A percentile compares a stretch with the other conserved stretches of the same genome.
Conservation (phyloP, 371 early-diverging fungal genomes). For the Zychaea mexicana region DNA sequence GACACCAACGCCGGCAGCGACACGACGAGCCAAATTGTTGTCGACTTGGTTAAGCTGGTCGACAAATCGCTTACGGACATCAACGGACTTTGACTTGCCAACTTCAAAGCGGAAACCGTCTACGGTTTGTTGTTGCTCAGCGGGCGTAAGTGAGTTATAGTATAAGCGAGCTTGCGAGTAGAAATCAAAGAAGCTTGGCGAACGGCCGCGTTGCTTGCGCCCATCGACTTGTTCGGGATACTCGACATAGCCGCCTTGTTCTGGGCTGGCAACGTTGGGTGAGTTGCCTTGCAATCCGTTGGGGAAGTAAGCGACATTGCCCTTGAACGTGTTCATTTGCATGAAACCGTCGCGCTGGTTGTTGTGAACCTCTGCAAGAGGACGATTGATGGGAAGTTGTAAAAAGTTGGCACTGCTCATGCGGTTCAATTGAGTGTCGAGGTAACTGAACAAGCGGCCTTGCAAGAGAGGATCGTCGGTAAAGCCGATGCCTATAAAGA, state of each 20-base stretch:
- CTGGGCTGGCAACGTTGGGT: slow-evolving; percentile 19
- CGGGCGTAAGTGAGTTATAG: slow-evolving; percentile 41
- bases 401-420: slow-evolving; percentile 49
- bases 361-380: slow-evolving; percentile 46
- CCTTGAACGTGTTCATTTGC: slow-evolving; percentile 26
- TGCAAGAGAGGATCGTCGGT: slow-evolving; percentile 59
- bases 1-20: slow-evolving; percentile 40
- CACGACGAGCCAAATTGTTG: slow-evolving; percentile 38
- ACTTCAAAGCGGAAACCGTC: slow-evolving; percentile 46
- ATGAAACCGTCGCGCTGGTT: slow-evolving; percentile 58
- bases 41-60: slow-evolving; percentile 42
- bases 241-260: slow-evolving; percentile 40
- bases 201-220: slow-evolving; percentile 25
- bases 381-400: slow-evolving; percentile 58
- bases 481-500: slow-evolving; percentile 35
- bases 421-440: slow-evolving; percentile 56
- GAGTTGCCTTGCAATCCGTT: slow-evolving; percentile 34
- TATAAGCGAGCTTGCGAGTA: slow-evolving; percentile 50
- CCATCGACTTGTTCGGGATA: slow-evolving; percentile 30
- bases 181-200: slow-evolving; percentile 38
- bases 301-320: slow-evolving; percentile 35
- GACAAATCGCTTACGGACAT: slow-evolving; percentile 40
- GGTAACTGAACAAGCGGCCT: slow-evolving; percentile 53
- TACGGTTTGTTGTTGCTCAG: slow-evolving; percentile 45
- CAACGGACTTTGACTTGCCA: slow-evolving; percentile 26